Evolutionary conservation across 2,329 filamentous ascomycete species (phyloP), one percentile per base, ranked within the genome.

Genomic region (Exophiala bonariae): DNA sequence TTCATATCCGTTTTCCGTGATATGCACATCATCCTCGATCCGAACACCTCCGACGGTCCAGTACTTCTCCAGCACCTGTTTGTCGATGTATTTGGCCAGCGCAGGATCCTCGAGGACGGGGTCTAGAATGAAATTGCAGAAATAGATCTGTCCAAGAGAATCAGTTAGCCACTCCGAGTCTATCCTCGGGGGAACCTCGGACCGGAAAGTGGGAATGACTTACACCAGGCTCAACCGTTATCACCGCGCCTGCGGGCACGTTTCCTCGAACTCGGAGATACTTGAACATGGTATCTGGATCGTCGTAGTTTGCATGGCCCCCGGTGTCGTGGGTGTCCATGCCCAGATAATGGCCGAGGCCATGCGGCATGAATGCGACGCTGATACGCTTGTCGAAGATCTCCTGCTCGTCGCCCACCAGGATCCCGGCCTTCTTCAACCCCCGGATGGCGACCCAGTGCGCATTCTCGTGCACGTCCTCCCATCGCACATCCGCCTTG

Each of bases 241-340:
- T 84, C 18, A 99, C 89, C 40, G 85, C 85, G 6, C 87, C 86
- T 1, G 83, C 85, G 0, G 89, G 89, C 38, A 96, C 67, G 17
- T 71, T 77, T 10, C 87, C 85, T 43, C 93, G 76, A 31, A 95
- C 84, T 35, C 93, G 78, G 50, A 99, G 73, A 63, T 96, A 97
- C 43, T 82, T 79, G 71, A 96, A 97, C 78, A 96, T 82, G 28
- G 80, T 74, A 65, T 99, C 91, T 50, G 79, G 73, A 63, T 99
- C 93, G 7, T 75, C 75, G 60, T 87, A 89, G 67, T 91, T 86
- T 28, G 87, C 76, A 64, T 89, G 83, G 17, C 87, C 88, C 51
- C 86, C 87, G 0, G 83, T 87, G 62, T 96, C 91, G 66, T 96
- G 91, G 2, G 90, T 95, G 65, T 96, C 91, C 78, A 96, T 85